These are phyloP conservation scores for Vanrija sp. DNA, from an alignment of 1,284 basidiomycete genomes.

Conservation along the genomic window DNA sequence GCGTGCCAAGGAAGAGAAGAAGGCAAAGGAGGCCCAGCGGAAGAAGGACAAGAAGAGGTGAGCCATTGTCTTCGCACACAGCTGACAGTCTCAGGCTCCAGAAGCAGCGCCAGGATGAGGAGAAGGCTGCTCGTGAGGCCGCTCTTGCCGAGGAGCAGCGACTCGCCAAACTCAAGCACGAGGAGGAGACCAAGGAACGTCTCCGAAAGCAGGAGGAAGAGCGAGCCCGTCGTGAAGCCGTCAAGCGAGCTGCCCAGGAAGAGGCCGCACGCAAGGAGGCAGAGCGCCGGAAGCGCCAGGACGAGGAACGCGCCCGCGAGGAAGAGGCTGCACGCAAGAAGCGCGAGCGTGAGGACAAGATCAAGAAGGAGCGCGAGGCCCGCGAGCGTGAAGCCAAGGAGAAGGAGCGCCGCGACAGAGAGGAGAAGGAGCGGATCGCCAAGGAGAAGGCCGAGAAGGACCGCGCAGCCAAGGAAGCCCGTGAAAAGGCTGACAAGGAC, in stretches of 20 bases:
- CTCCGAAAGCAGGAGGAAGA: slow-evolving; percentile 70
- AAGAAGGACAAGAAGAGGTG: slow-evolving; percentile 66
- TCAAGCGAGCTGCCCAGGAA: slow-evolving; percentile 70
- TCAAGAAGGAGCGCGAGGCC: slow-evolving; percentile 53
- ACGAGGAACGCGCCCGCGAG: slow-evolving; percentile 53
- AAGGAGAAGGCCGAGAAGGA: slow-evolving; percentile 63
- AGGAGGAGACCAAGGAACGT: slow-evolving; percentile 61
- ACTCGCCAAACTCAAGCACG: slow-evolving; percentile 62
- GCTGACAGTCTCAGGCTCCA: slow-evolving; percentile 61
- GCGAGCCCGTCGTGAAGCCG: slow-evolving; percentile 65
- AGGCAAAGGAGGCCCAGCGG: slow-evolving; percentile 92
- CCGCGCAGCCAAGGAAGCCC: slow-evolving; percentile 36
- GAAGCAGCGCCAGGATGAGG: slow-evolving; percentile 88
- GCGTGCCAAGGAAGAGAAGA: slow-evolving; percentile 85
- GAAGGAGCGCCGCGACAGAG: slow-evolving; percentile 55
- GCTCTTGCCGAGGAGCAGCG: slow-evolving; percentile 77
- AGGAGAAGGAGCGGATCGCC: slow-evolving; percentile 62
- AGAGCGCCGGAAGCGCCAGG: slow-evolving; percentile 52
- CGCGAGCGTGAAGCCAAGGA: slow-evolving; percentile 50
- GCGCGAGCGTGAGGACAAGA: slow-evolving; percentile 65
- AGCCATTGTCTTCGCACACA: slow-evolving; percentile 3
- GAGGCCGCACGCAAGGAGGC: slow-evolving; percentile 58
- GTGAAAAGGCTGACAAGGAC: slow-evolving; percentile 40
- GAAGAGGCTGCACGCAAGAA: slow-evolving; percentile 57
- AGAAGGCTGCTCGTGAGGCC: slow-evolving; percentile 70